Evolutionary conservation across 164 flowering plant genomes (phyloP).

Genomic region (Buxus sempervirens): DNA sequence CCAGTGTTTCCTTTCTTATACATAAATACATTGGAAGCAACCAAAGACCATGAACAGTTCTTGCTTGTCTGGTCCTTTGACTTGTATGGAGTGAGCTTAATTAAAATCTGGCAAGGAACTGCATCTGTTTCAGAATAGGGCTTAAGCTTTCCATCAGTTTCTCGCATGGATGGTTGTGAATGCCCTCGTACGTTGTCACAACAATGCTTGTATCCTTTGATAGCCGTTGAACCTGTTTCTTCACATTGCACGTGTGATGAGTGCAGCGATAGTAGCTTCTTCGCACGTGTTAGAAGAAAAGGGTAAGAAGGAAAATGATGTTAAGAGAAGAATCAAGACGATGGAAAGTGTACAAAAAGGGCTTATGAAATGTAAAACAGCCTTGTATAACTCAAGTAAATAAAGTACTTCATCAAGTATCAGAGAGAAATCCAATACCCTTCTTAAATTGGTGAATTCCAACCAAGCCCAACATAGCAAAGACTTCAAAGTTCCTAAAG

Average conservation of each 20-base stretch:
- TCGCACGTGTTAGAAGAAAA: background rate
- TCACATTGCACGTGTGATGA: slow-evolving; percentile 85
- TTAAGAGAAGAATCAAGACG: background rate
- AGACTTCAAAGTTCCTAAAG: too few relatives aligned
- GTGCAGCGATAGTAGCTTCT: slow-evolving; percentile 96
- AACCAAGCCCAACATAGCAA: too few relatives aligned
- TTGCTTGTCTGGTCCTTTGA: background rate
- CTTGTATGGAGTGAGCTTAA: slow-evolving; percentile 13
- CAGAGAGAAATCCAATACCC: too few relatives aligned
- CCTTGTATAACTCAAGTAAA: too few relatives aligned
- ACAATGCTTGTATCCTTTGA: slow-evolving; percentile 80
- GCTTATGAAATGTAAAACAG: background rate
- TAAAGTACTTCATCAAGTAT: too few relatives aligned
- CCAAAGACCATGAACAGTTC: background rate
- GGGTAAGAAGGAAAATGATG: background rate
- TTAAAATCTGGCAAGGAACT: slow-evolving; percentile 68
- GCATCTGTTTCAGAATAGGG: slow-evolving; percentile 83
- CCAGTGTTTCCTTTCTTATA: too few relatives aligned
- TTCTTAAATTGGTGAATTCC: too few relatives aligned
- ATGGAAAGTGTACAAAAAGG: background rate
- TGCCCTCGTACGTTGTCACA: slow-evolving; percentile 89
- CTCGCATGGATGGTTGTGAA: slow-evolving; percentile 87
- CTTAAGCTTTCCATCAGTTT: slow-evolving; percentile 74
- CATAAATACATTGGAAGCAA: too few relatives aligned
- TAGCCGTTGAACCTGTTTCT: slow-evolving; percentile 84